phyloP scores from a whole-genome alignment of 1,284 basidiomycete species.

The Naganishia sp. region DNA sequence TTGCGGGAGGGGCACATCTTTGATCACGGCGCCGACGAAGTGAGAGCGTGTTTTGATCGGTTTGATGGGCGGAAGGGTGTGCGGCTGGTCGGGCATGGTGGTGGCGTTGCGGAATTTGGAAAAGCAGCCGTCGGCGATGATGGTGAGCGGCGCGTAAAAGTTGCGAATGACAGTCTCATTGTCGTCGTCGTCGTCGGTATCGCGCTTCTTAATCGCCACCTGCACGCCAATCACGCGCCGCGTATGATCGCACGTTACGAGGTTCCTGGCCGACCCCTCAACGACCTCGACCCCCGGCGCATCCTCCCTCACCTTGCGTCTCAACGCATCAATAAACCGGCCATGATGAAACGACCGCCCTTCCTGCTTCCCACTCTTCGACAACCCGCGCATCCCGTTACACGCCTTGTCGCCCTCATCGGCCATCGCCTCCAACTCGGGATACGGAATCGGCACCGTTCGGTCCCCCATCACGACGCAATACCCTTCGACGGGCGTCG shows the following conservation, averaged over 20 bases:
- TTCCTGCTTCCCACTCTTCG: constrained; percentile 52
- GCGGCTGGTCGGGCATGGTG: constrained; percentile 21
- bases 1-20: constrained; percentile 73
- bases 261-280: constrained; percentile 77
- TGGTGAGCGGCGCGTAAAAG: constrained; percentile 71
- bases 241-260: constrained; percentile 65
- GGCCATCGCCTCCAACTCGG: constrained; percentile 59
- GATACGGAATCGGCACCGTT: constrained; percentile 77
- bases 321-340: constrained; percentile 79
- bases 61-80: constrained; percentile 55
- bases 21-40: constrained; percentile 78
- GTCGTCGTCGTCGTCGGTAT: neutral
- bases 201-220: constrained; percentile 55
- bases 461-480: constrained; percentile 67
- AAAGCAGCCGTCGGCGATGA: constrained; percentile 94
- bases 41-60: constrained; percentile 67
- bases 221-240: constrained; percentile 65
- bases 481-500: constrained; percentile 83
- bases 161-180: constrained; percentile 42
- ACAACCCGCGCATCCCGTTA: constrained; percentile 2
- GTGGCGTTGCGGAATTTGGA: constrained; percentile 68
- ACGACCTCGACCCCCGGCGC: constrained; percentile 60
- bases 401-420: constrained; percentile 30
- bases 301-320: constrained; percentile 63
- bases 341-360: constrained; percentile 92